These are phyloP conservation scores for Globisporangium megalacanthum DNA, from an alignment of 352 stramenopile species.

Conservation along the genomic window DNA sequence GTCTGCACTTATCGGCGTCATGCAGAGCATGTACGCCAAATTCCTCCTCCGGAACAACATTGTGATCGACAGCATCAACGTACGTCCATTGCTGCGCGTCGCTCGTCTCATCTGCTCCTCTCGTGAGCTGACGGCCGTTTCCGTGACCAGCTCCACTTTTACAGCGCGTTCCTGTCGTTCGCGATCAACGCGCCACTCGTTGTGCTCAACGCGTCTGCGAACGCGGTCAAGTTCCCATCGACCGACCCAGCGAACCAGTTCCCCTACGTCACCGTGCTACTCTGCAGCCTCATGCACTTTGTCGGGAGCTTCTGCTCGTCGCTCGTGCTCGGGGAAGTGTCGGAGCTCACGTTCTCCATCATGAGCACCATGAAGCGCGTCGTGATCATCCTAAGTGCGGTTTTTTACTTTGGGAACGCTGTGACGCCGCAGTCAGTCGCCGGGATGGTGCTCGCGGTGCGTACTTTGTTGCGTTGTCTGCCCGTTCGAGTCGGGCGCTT, in stretches of 20 bases:
- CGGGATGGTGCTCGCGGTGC: slow-evolving; percentile 69
- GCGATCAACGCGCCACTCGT: slow-evolving; percentile 79
- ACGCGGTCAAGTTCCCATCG: slow-evolving; percentile 47
- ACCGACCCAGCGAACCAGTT: slow-evolving; percentile 37
- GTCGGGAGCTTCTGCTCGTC: slow-evolving; percentile 75
- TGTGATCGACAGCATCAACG: slow-evolving; percentile 77
- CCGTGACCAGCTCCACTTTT: slow-evolving; percentile 72
- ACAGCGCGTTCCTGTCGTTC: slow-evolving; percentile 78
- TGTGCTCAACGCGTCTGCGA: slow-evolving; percentile 39
- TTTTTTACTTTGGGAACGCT: slow-evolving; percentile 82
- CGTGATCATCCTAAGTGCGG: slow-evolving; percentile 80
- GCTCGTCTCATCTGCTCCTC: too few species aligned
- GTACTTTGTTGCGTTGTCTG: neutral
- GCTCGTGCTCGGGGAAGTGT: slow-evolving; percentile 80
- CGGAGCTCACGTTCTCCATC: slow-evolving; percentile 87
- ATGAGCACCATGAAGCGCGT: slow-evolving; percentile 89
- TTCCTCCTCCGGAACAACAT: slow-evolving; percentile 75
- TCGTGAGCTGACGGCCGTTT: too few species aligned
- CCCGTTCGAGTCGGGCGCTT: neutral
- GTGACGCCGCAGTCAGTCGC: slow-evolving; percentile 62
- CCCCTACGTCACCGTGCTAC: slow-evolving; percentile 61
- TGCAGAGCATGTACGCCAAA: slow-evolving; percentile 89
- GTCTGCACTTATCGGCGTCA: slow-evolving; percentile 71
- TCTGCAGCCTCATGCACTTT: slow-evolving; percentile 84
- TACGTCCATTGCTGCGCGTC: slow-evolving; percentile 19